Base-by-base conservation (phyloP, 331 rosid species). In the Acacia concinna region DNA sequence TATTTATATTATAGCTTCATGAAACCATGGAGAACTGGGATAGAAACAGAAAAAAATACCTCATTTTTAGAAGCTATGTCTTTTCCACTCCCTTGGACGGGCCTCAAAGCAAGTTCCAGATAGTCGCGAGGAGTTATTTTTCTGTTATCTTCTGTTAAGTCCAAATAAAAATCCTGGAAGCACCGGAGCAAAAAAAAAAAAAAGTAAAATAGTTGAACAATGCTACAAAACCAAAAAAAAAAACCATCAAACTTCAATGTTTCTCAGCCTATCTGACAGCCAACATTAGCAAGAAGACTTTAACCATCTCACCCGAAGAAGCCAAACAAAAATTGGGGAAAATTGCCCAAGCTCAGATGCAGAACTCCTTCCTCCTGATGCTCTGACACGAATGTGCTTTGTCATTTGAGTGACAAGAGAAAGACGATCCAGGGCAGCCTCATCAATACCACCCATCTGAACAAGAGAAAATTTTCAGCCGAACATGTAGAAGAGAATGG, bases 361-460 rank as follows among this genome's bases (percentile, higher is more conserved):
- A 23, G 94, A 76, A 73, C 54, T 87, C 82, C 86, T 86, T 79
- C 92, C 95, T 64, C 93, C 92, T 60, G 96, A 83, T 63, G 97
- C 96, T 84, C 86, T 88, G 68, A 93, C 91, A 74, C 96, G 92
- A 74, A 93, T 86, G 90, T 91, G 97, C 79, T 91, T 93, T 34
- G 97, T 86, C 94, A 93, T 87, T 86, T 93, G 91, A 63, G 98
- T 91, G 82, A 93, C 97, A 75, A 93, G 97, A 82, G 96, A 91
- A 66, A 93, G 92, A 85, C 94, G 97, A 84, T 93, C 98, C 25
- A 93, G 87, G 63, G 98, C 87, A 82, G 91, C 90, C 89, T 93
- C 98, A 47, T 93, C 98, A 41, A 93, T 93, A 68, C 95, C 98
- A 80, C 97, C 97, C 91, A 93, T 90, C 98, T 93, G 52, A 67